These are phyloP conservation scores for Litsea cubeba DNA, from an alignment of 164 flowering plant species.

Conservation along the genomic window DNA sequence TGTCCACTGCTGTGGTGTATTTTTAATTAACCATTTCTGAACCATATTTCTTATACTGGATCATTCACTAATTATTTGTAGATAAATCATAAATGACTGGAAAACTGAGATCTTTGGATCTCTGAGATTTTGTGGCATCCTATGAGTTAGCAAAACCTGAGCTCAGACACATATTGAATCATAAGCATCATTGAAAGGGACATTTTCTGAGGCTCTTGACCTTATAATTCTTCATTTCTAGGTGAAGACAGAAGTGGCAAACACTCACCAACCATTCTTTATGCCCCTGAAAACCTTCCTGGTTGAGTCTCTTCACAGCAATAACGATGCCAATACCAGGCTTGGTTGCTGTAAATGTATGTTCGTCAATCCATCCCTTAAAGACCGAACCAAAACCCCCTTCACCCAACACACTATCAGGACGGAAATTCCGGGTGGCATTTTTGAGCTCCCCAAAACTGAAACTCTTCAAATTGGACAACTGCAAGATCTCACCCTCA, in stretches of 20 bases:
- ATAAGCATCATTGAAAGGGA: too few species aligned
- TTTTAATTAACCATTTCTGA: too few species aligned
- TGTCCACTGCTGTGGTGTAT: too few species aligned
- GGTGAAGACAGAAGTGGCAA: not conserved
- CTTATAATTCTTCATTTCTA: too few species aligned
- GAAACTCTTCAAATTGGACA: constrained; percentile 59
- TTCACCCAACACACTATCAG: constrained; percentile 84
- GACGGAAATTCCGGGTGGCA: constrained; percentile 83
- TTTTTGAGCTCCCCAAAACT: constrained; percentile 50
- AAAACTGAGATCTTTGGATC: too few species aligned
- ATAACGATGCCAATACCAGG: constrained; percentile 75
- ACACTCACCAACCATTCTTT: constrained; percentile 81
- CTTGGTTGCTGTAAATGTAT: constrained; percentile 47
- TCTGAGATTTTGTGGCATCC: too few species aligned
- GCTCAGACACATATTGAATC: too few species aligned
- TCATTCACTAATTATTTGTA: too few species aligned
- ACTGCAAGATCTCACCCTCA: constrained; percentile 65
- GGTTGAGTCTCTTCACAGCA: constrained; percentile 77
- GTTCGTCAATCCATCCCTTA: constrained; percentile 85
- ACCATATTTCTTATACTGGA: too few species aligned
- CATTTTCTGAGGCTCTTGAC: too few species aligned
- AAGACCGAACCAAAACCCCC: constrained; percentile 91
- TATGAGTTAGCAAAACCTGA: too few species aligned
- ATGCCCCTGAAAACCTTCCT: constrained; percentile 80
- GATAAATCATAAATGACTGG: too few species aligned